Evolutionary conservation across 2,329 filamentous ascomycete species (phyloP), one percentile per base, ranked within the genome.

Genomic region (Teratosphaeria zuluensis): DNA sequence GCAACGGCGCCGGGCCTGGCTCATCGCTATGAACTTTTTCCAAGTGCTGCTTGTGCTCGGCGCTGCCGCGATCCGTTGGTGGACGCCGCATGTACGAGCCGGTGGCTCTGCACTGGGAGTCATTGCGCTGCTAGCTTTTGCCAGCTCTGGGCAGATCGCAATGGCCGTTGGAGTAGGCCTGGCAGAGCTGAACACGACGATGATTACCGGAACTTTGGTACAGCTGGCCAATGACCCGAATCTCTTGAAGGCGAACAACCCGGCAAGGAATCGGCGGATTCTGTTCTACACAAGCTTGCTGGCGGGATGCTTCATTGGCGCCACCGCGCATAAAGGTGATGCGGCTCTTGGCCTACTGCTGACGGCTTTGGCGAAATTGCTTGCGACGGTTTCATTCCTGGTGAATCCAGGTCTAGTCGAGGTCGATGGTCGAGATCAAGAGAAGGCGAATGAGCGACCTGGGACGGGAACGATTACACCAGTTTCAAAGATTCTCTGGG

Each of bases 201-300:
- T 85, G 82, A 83, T 82, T 0, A 86, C 83, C 4, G 82, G 83
- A 0, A 83, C 83, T 1, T 85, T 81, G 77, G 74, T 86, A 1
- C 83, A 86, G 65, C 66, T 85, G 57, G 68, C 84, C 56, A 80
- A 84, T 57, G 83, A 86, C 66, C 75, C 75, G 32, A 72, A 73
- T 5, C 70, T 85, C 54, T 76, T 82, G 19, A 69, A 67, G 4
- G 8, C 69, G 8, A 64, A 73, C 14, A 85, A 85, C 64, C 72
- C 78, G 16, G 72, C 77, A 2, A 70, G 82, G 16, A 82, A 79
- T 38, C 72, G 82, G 4, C 71, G 81, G 2, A 68, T 78, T 3
- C 69, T 75, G 42, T 85, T 85, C 61, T 69, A 85, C 51, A 19
- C 74, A 0, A 68, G 76, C 2, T 67, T 85, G 33, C 68, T 79